Conservation (phyloP, 441 rosid species). For the Manihot esculenta region DNA sequence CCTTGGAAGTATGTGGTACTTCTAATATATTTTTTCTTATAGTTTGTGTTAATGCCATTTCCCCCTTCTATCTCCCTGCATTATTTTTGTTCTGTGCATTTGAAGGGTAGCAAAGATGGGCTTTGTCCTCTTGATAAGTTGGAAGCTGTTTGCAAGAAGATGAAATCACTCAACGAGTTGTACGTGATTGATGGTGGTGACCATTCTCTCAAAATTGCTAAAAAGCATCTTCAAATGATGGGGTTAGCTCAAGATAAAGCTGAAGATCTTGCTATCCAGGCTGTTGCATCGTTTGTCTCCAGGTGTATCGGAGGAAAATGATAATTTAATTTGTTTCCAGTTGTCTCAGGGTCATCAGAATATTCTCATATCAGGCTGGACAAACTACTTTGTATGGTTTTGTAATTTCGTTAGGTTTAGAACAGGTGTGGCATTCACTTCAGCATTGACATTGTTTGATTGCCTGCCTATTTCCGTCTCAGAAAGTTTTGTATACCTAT, state of each 20-base stretch:
- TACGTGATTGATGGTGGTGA: conserved; percentile 74
- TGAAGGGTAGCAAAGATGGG: too few species aligned
- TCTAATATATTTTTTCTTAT: not conserved
- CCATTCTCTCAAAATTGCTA: conserved; percentile 69
- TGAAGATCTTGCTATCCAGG: conserved; percentile 54
- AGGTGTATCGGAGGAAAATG: conserved; percentile 27
- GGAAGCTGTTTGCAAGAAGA: conserved; percentile 59
- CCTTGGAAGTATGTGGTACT: too few species aligned
- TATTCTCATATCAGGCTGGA: not conserved
- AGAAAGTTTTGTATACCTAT: not conserved
- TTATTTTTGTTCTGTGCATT: too few species aligned
- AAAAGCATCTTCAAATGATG: conserved; percentile 50
- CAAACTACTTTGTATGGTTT: too few species aligned
- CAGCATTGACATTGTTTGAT: not conserved
- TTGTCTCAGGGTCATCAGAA: not conserved
- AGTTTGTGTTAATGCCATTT: too few species aligned
- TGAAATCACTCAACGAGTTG: conserved; percentile 33
- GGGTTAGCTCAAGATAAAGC: conserved; percentile 58
- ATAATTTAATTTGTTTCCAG: not conserved
- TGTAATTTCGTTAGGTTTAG: not conserved
- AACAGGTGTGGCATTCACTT: not conserved
- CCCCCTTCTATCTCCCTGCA: too few species aligned
- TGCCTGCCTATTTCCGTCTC: not conserved
- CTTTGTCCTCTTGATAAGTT: conserved; percentile 66
- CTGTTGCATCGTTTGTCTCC: conserved; percentile 46